Percentiles rank a stretch among this genome's conserved stretches.
These are phyloP conservation scores for Coriaria nepalensis DNA, from an alignment of 306 rosid genomes.

Conservation along the genomic window DNA sequence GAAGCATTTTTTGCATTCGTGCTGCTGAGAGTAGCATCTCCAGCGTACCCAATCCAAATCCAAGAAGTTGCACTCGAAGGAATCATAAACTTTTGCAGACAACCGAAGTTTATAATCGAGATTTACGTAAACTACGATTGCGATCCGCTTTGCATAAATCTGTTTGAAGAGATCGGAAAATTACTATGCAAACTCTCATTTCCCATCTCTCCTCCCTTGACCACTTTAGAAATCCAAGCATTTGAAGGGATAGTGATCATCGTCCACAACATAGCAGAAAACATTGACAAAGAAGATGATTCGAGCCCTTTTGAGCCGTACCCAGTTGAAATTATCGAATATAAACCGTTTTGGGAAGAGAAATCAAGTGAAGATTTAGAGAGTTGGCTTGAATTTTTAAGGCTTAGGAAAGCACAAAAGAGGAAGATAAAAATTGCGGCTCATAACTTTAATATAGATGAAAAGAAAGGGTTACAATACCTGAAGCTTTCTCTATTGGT, in stretches of 20 bases:
- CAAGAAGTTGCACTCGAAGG: constrained; percentile 94
- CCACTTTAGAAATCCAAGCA: constrained; percentile 55
- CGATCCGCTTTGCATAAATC: constrained; percentile 47
- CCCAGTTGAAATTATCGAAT: constrained; percentile 33
- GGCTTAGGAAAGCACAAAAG: constrained; percentile 55
- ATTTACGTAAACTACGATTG: constrained; percentile 62
- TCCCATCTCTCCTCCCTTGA: constrained; percentile 31
- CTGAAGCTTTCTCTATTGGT: constrained; percentile 46
- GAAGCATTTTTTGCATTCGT: constrained; percentile 67
- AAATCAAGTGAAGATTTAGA: constrained; percentile 30
- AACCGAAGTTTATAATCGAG: constrained; percentile 53
- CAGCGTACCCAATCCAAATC: constrained; percentile 40
- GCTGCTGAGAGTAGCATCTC: constrained; percentile 37
- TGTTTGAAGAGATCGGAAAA: constrained; percentile 68
- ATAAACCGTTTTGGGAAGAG: constrained; percentile 68
- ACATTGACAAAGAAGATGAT: constrained; percentile 42
- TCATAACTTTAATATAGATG: constrained; percentile 74
- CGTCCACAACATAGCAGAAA: constrained; percentile 79
- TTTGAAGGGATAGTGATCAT: constrained; percentile 62
- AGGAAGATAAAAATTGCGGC: constrained; percentile 59
- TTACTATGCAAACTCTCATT: constrained; percentile 76
- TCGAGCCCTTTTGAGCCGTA: constrained; percentile 23
- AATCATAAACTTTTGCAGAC: constrained; percentile 73
- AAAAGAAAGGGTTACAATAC: constrained; percentile 76
- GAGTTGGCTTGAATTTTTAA: constrained; percentile 42